A percentile compares a stretch with the other conserved stretches of the same genome.
Evolutionary conservation across 2,329 filamentous ascomycete genomes (phyloP).

Genomic region (Akanthomyces lecanii): DNA sequence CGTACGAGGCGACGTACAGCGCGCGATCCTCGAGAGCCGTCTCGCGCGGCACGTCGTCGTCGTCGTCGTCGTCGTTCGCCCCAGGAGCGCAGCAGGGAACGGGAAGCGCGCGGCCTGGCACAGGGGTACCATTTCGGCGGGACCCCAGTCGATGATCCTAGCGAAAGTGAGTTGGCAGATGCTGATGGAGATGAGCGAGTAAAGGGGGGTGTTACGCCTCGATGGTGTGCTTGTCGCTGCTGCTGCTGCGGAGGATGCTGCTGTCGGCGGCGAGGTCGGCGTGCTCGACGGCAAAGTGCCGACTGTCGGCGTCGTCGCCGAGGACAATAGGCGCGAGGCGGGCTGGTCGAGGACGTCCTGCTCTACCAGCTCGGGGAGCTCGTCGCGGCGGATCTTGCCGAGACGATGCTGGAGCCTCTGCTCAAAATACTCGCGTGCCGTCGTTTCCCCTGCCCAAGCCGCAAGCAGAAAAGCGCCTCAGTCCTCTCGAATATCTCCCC

Average conservation of each 20-base stretch:
- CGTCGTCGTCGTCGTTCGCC: background rate
- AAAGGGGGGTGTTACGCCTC: background rate
- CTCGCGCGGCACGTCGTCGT: background rate
- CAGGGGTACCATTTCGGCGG: conserved; percentile 3
- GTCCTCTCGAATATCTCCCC: too few relatives aligned
- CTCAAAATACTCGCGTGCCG: conserved; percentile 1
- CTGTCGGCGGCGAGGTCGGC: background rate
- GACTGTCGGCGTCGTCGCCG: background rate
- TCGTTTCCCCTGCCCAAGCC: background rate
- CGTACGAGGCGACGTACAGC: background rate
- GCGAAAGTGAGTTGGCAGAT: background rate
- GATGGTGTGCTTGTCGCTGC: background rate
- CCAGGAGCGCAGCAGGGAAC: background rate
- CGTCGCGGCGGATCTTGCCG: background rate
- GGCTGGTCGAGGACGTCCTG: background rate
- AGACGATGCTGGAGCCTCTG: background rate
- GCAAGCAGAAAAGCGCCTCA: background rate
- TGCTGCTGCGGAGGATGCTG: background rate
- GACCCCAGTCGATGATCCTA: conserved; percentile 6
- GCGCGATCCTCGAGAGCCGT: background rate
- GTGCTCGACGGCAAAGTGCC: background rate
- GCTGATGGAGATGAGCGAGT: too few relatives aligned
- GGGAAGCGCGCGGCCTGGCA: background rate
- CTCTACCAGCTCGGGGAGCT: background rate
- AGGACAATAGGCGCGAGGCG: background rate